A percentile compares a stretch with the other conserved stretches of the same genome.
These are phyloP conservation scores for Emiliania huxleyi DNA, from an alignment of 78 protist genomes.

Conservation along the genomic window DNA sequence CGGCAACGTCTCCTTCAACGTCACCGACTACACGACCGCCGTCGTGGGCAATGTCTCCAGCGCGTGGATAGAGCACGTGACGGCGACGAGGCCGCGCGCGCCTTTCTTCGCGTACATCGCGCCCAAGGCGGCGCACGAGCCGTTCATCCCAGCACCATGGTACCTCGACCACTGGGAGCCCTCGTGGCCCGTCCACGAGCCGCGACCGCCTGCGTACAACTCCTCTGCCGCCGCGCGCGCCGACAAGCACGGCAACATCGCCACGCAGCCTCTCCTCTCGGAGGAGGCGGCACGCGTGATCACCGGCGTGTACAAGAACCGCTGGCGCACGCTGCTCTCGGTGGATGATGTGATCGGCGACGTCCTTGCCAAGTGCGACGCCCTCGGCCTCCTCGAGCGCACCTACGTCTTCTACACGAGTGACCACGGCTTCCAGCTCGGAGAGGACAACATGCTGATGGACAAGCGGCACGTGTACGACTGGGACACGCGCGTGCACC, in stretches of 20 bases:
- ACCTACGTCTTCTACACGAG: constrained; percentile 50
- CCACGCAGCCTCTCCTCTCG: not conserved
- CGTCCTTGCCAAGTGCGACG: not conserved
- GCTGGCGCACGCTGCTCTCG: constrained; percentile 34
- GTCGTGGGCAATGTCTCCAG: not conserved
- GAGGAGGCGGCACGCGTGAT: not conserved
- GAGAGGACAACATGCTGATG: not conserved
- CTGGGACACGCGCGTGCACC: not conserved
- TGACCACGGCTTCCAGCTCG: constrained; percentile 65
- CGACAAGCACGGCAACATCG: not conserved
- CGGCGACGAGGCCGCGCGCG: not conserved
- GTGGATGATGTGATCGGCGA: constrained; percentile 49
- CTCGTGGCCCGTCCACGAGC: not conserved
- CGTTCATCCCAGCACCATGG: not conserved
- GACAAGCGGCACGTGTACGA: constrained; percentile 46
- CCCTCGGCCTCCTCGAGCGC: constrained; percentile 27
- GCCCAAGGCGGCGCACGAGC: not conserved
- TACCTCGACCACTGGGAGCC: not conserved
- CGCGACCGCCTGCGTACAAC: not conserved
- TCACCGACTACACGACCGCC: not conserved
- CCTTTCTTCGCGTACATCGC: not conserved
- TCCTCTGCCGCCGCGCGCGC: not conserved
- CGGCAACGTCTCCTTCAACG: not conserved
- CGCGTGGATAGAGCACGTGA: not conserved
- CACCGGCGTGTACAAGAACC: not conserved